Evolutionary conservation across 495 filamentous ascomycete species (phyloP).

Genomic region (Xanthoparmelia taractica): DNA sequence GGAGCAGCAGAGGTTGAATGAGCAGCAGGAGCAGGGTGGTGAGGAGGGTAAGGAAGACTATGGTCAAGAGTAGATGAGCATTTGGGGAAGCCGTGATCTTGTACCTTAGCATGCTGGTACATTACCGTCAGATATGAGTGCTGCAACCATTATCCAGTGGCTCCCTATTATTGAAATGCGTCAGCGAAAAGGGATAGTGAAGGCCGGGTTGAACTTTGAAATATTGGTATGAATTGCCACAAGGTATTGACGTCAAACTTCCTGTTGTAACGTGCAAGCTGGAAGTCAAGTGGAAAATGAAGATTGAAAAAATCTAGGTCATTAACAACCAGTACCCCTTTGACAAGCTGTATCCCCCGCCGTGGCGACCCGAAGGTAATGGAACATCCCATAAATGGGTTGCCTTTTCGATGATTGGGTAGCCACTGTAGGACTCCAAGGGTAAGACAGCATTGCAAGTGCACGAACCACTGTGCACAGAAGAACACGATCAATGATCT

Average conservation of each 20-base stretch:
- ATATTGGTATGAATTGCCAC: not conserved
- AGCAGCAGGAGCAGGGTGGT: constrained; percentile 48
- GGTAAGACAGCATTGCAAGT: not conserved
- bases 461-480: not conserved
- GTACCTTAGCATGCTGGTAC: constrained; percentile 9
- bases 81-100: not conserved
- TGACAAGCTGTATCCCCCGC: not conserved
- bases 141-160: not conserved
- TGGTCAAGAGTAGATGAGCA: constrained; percentile 31
- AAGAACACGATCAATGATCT: constrained; percentile 21
- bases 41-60: constrained; percentile 30
- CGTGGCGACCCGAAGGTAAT: not conserved
- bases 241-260: no score
- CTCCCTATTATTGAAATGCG: not conserved
- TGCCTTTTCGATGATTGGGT: not conserved
- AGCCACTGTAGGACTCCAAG: not conserved
- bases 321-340: not conserved
- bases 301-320: not conserved
- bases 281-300: not conserved
- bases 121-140: not conserved
- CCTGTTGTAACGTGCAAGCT: no score
- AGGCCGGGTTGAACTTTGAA: not conserved
- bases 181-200: not conserved
- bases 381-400: not conserved
- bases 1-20: constrained; percentile 59